Evolutionary conservation across 179 eudicot species (phyloP).

Genomic region (Amaranthus tricolor): DNA sequence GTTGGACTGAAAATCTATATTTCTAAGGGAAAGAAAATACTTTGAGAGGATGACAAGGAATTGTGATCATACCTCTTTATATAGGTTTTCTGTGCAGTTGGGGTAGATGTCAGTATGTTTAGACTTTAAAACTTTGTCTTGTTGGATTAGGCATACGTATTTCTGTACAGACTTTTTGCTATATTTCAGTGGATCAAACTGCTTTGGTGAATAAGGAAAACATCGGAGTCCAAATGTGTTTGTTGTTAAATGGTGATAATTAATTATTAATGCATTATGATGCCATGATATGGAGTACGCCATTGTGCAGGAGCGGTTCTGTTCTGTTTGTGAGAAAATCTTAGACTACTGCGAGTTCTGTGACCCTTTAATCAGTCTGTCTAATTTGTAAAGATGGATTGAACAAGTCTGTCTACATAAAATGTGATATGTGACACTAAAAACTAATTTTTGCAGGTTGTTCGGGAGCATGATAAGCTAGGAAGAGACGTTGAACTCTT

Average conservation of each 20-base stretch:
- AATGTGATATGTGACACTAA: background rate
- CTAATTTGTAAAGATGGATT: background rate
- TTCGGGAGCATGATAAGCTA: constrained; percentile 87
- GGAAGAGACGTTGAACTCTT: constrained; percentile 93
- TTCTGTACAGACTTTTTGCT: background rate
- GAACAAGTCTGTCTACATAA: background rate
- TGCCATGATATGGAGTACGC: background rate
- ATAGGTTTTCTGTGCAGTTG: no score
- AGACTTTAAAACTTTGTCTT: background rate
- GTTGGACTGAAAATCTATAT: background rate
- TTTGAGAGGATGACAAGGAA: no score
- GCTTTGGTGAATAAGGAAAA: background rate
- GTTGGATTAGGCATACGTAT: background rate
- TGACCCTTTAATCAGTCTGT: background rate
- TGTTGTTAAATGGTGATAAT: background rate
- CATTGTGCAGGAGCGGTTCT: background rate
- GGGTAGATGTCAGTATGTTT: background rate
- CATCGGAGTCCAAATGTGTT: background rate
- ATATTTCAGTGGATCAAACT: background rate
- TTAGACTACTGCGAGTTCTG: background rate
- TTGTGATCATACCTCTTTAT: no score
- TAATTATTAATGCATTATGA: background rate
- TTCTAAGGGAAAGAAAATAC: no score
- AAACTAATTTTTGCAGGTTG: constrained; percentile 47
- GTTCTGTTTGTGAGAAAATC: background rate